These are phyloP conservation scores for Cardamine chenopodiifolia DNA, from an alignment of 345 rosid genomes.

Conservation along the genomic window DNA sequence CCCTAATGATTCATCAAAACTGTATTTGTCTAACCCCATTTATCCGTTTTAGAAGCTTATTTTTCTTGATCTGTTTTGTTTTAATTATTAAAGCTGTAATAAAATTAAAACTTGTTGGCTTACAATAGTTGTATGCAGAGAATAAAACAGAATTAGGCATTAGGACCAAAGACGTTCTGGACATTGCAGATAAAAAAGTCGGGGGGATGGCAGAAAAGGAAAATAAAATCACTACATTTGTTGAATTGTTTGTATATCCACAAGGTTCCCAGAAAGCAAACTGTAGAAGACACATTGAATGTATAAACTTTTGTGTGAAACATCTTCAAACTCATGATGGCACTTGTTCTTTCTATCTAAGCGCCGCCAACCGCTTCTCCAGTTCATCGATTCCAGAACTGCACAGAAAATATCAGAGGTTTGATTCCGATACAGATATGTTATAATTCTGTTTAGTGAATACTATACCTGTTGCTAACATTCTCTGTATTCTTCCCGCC, in stretches of 20 bases:
- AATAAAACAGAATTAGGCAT: background rate
- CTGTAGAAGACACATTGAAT: constrained; percentile 21
- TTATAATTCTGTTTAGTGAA: background rate
- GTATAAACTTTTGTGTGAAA: background rate
- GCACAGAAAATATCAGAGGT: constrained; percentile 16
- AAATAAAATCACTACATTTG: background rate
- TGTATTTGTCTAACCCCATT: background rate
- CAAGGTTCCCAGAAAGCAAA: constrained; percentile 5
- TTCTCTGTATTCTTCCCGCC: constrained; percentile 63
- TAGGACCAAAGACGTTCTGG: background rate
- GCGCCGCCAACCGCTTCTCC: constrained; percentile 92
- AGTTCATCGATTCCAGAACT: constrained; percentile 79
- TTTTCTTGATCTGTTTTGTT: background rate
- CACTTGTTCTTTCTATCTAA: constrained; percentile 50
- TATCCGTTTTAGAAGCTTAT: too few species aligned
- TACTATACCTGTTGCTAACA: constrained; percentile 74
- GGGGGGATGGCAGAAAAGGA: background rate
- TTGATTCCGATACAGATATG: background rate
- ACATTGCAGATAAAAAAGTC: background rate
- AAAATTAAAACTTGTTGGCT: background rate
- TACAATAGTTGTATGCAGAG: background rate
- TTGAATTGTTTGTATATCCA: constrained; percentile 9
- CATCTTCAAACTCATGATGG: constrained; percentile 13
- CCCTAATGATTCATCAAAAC: background rate
- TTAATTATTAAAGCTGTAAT: background rate